These are phyloP conservation scores for Diophrys sp. DNA, from an alignment of 73 alveolate genomes.

Conservation along the genomic window DNA sequence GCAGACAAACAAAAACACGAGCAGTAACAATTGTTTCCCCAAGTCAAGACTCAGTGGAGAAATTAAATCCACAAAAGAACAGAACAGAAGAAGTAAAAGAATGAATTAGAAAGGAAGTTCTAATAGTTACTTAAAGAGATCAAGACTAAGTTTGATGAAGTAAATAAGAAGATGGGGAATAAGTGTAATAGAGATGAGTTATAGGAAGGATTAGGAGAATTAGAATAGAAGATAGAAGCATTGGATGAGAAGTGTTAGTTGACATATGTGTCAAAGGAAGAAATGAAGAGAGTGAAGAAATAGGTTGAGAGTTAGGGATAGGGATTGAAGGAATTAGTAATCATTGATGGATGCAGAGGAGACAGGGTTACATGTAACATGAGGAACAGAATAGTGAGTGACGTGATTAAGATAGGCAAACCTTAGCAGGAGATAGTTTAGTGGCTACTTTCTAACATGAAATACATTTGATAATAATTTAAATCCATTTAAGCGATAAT, in stretches of 20 bases:
- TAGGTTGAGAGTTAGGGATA: slow-evolving; percentile 42
- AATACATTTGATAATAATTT: too few relatives aligned
- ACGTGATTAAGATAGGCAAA: too few relatives aligned
- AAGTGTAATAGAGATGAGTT: background rate
- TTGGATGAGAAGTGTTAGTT: background rate
- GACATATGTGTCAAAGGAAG: background rate
- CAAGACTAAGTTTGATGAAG: background rate
- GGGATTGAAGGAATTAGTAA: too few relatives aligned
- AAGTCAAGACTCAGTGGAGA: background rate
- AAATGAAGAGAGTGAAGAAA: slow-evolving; percentile 62
- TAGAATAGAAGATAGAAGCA: background rate
- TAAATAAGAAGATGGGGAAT: too few relatives aligned
- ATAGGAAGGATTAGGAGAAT: background rate
- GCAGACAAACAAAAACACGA: background rate
- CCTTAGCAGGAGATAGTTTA: too few relatives aligned
- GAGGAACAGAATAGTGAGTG: too few relatives aligned
- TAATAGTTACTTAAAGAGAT: background rate
- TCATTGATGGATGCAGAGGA: too few relatives aligned
- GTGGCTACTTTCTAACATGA: too few relatives aligned
- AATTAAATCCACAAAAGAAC: background rate
- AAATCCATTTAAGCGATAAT: too few relatives aligned
- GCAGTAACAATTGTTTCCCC: background rate
- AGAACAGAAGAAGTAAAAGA: background rate
- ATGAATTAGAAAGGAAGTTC: background rate
- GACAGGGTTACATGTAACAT: too few relatives aligned